A percentile compares a stretch with the other conserved stretches of the same genome.
These are phyloP conservation scores for Physocladia obscura DNA, from an alignment of 192 early-diverging fungal genomes.

Conservation along the genomic window DNA sequence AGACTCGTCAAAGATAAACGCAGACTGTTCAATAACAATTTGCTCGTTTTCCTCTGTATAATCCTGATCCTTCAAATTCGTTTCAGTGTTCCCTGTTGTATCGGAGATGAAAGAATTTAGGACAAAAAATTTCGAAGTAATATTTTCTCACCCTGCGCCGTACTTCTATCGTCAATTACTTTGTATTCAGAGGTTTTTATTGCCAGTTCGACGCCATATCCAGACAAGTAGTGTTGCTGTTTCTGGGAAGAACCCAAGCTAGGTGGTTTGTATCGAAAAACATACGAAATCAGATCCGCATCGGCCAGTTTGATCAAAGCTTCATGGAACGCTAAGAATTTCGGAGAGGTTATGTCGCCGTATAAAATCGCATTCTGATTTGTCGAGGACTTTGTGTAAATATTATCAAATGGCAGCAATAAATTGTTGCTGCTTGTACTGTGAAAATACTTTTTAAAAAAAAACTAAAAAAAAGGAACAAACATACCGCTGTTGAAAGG, in stretches of 20 bases:
- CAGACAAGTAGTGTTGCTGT: slow-evolving; percentile 62
- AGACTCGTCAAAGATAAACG: slow-evolving; percentile 6
- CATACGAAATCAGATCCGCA: slow-evolving; percentile 54
- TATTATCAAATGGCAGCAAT: slow-evolving; percentile 63
- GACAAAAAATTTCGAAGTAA: neutral
- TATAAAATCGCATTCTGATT: slow-evolving; percentile 66
- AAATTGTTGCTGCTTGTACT: no score
- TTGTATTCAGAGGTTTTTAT: slow-evolving; percentile 98
- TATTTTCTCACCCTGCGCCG: slow-evolving; percentile 35
- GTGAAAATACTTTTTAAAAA: slow-evolving; percentile 18
- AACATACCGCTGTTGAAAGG: neutral
- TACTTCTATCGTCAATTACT: slow-evolving; percentile 88
- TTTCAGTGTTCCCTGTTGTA: no score
- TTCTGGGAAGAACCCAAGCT: neutral
- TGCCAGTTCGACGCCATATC: slow-evolving; percentile 90
- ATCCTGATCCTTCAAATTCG: neutral
- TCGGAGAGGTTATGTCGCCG: slow-evolving; percentile 61
- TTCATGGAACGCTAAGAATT: slow-evolving; percentile 62
- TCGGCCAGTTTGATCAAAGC: slow-evolving; percentile 52
- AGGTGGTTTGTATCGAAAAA: slow-evolving; percentile 69
- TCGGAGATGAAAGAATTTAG: neutral
- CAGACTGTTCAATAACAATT: neutral
- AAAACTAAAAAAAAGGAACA: neutral
- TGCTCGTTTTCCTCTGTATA: neutral
- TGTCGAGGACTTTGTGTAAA: slow-evolving; percentile 28